A percentile compares a stretch with the other conserved stretches of the same genome.
Evolutionary conservation across 352 stramenopile species (phyloP).

Genomic region (Globisporangium viniferum): DNA sequence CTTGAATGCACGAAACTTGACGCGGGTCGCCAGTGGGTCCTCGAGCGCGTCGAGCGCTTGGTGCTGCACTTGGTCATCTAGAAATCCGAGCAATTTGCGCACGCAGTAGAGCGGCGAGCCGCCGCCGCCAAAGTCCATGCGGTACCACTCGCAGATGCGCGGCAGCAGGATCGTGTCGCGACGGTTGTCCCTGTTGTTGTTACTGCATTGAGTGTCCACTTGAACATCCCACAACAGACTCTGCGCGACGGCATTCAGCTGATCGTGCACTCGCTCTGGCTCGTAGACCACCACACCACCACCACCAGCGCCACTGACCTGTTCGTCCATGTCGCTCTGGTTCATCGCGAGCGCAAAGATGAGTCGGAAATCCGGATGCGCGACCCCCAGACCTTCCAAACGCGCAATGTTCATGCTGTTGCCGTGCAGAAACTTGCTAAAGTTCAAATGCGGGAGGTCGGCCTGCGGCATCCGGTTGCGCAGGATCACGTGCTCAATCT

Average conservation of each 20-base stretch:
- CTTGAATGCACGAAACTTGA: slow-evolving; percentile 55
- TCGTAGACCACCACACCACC: slow-evolving; percentile 33
- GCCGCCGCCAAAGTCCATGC: slow-evolving; percentile 52
- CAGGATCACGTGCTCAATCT: slow-evolving; percentile 76
- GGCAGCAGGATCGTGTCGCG: slow-evolving; percentile 37
- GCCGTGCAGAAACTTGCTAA: slow-evolving; percentile 11
- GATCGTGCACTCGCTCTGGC: slow-evolving; percentile 50
- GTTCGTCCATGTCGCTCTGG: slow-evolving; percentile 21
- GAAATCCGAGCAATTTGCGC: slow-evolving; percentile 73
- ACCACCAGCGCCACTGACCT: slow-evolving; percentile 1
- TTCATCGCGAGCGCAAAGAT: slow-evolving; percentile 71
- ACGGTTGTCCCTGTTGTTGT: slow-evolving; percentile 10
- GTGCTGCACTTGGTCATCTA: slow-evolving; percentile 40
- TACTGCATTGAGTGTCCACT: slow-evolving; percentile 15
- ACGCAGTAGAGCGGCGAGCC: slow-evolving; percentile 53
- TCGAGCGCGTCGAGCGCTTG: slow-evolving; percentile 47
- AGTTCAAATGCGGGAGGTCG: slow-evolving; percentile 39
- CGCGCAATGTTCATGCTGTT: background rate
- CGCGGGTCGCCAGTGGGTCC: slow-evolving; percentile 38
- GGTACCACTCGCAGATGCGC: slow-evolving; percentile 75
- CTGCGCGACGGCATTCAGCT: slow-evolving; percentile 58
- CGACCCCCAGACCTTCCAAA: slow-evolving; percentile 35
- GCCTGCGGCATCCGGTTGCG: slow-evolving; percentile 49
- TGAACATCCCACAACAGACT: slow-evolving; percentile 30
- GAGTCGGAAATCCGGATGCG: slow-evolving; percentile 76